Evolutionary conservation across 129 eudicot genomes (phyloP), one percentile per base, ranked within the genome.

Genomic region (Tagetes erecta): DNA sequence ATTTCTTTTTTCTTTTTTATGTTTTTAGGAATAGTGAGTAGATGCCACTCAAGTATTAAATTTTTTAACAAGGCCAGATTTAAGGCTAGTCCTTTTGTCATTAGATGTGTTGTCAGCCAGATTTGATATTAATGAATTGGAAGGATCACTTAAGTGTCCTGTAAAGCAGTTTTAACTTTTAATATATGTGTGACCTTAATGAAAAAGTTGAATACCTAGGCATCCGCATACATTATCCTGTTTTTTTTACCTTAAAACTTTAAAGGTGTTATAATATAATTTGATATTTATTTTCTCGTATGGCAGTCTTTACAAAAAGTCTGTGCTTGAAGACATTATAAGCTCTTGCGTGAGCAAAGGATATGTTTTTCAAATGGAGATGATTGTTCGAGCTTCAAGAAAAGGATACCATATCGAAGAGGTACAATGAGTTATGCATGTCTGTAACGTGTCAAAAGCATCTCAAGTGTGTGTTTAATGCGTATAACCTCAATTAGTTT

Each of bases 381-480:
- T 92, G 88, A 92, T 89, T 75, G 98, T 90, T 42, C 82, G 97
- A 62, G 98, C 98, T 45, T 82, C 98, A 68, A 86, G 98, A 81
- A 93, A 93, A 83, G 96, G 98, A 59, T 85, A 87, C 78, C 95
- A 81, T 62, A 93, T 90, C 65, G 89, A 90, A 84, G 98, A 93
- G 96, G 98, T 92, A 83, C 51, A 7, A 40, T 34, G 39, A 9
- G n/a, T 59, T 59, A 9, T 34, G 40, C 10, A 59, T 30, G 8
- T 27, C 63, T 57, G 31, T 57, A 8, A 57, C 53, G 12, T 11
- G 53, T 31, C 10, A 8, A 5, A 45, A 42, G 41, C 10, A 2
- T 1, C 62, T 57, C 11, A 51, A 70, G 20, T 37, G 20, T 56
- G 12, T 57, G 8, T 39, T 39, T 55, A 55, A 20, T n/a, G 2